These are phyloP conservation scores for Tetratostichococcus sp. DNA, from an alignment of 139 green algal species.

Conservation along the genomic window DNA sequence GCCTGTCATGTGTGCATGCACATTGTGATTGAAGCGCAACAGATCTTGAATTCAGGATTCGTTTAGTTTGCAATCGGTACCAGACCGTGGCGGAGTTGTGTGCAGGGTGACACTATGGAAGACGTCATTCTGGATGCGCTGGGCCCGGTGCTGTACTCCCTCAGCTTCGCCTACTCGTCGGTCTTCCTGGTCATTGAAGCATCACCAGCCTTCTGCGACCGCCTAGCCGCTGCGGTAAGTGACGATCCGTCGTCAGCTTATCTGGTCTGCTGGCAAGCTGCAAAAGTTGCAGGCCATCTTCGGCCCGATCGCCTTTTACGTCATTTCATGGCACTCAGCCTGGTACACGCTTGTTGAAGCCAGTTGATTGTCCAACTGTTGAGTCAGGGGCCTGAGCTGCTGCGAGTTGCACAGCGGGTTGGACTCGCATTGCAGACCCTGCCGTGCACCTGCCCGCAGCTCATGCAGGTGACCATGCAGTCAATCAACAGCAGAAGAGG, in stretches of 20 bases:
- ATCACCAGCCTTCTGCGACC: not conserved
- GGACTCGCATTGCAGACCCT: not conserved
- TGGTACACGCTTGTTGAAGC: no score
- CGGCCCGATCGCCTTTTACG: no score
- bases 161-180: constrained; percentile 5
- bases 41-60: no score
- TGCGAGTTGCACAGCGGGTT: not conserved
- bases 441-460: not conserved
- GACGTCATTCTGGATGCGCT: not conserved
- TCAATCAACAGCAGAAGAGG: no score
- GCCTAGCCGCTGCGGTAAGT: not conserved
- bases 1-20: no score
- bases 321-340: no score
- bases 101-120: not conserved
- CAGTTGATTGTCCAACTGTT: no score
- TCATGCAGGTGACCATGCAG: not conserved
- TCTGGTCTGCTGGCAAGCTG: no score
- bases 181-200: constrained; percentile 17
- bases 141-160: constrained; percentile 4
- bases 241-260: no score
- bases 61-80: no score
- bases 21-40: no score
- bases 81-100: not conserved
- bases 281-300: no score
- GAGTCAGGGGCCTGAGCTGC: not conserved